Conservation (phyloP, 495 filamentous ascomycete genomes). For the Penicillium bialowiezense region DNA sequence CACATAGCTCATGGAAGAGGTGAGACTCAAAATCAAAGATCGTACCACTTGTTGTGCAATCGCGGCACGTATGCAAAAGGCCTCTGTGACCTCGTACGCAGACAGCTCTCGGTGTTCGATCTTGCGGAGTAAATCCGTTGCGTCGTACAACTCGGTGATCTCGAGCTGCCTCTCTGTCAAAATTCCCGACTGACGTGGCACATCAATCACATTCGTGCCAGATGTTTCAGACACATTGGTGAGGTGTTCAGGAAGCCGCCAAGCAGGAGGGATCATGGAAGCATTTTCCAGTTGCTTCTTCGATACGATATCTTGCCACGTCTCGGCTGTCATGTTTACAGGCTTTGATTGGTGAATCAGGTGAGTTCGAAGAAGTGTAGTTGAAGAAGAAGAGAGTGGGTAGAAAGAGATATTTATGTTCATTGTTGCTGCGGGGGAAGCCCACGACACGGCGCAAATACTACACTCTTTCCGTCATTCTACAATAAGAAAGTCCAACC, state of each 20-base stretch:
- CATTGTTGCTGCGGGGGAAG: neutral
- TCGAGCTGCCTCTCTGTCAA: neutral
- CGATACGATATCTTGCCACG: conserved; percentile 22
- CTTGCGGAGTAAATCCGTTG: conserved; percentile 1
- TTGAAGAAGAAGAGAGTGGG: neutral
- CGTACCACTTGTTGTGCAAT: conserved; percentile 26
- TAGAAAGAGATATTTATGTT: neutral
- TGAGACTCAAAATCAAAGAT: neutral
- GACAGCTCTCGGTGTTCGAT: conserved; percentile 31
- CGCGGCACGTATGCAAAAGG: conserved; percentile 54
- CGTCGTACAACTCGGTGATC: conserved; percentile 1
- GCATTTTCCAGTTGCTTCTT: conserved; percentile 37
- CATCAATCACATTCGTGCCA: conserved; percentile 26
- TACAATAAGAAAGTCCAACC: neutral
- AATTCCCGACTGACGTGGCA: conserved; percentile 22
- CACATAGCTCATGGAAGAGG: neutral
- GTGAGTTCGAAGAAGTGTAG: neutral
- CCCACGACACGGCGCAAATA: no score
- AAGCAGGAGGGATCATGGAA: conserved; percentile 43
- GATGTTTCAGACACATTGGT: conserved; percentile 9
- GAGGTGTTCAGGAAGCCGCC: conserved; percentile 27
- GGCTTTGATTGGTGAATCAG: neutral
- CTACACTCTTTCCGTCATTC: no score
- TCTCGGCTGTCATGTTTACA: conserved; percentile 16
- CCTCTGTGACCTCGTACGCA: conserved; percentile 35